Evolutionary conservation across 139 green algal genomes (phyloP).

Genomic region (Chlorella sp.): DNA sequence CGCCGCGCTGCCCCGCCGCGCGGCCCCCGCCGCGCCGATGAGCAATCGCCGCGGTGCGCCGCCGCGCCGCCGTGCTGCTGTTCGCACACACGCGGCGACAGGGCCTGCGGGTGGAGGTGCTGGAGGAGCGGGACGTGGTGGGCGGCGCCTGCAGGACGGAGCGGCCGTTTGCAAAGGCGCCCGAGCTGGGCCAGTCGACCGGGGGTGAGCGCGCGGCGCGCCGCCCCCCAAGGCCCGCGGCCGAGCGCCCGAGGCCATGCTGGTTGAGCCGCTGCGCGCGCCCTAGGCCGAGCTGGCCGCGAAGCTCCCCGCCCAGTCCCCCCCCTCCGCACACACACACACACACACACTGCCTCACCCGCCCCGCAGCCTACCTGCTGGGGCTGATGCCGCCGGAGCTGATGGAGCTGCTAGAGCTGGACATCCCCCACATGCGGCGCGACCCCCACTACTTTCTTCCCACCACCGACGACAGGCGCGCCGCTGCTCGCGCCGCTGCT

Average conservation of each 20-base stretch:
- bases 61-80: background rate
- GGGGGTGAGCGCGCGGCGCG: slow-evolving; percentile 36
- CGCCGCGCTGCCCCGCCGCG: background rate
- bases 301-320: background rate
- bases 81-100: too few species aligned
- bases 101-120: slow-evolving; percentile 41
- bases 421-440: slow-evolving; percentile 17
- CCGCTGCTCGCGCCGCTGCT: too few species aligned
- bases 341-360: too few species aligned
- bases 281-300: too few species aligned
- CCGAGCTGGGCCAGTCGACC: slow-evolving; percentile 53
- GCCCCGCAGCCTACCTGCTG: slow-evolving; percentile 58
- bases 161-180: slow-evolving; percentile 58
- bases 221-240: too few species aligned
- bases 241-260: too few species aligned
- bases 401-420: slow-evolving; percentile 24
- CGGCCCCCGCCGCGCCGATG: background rate
- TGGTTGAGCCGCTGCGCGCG: too few species aligned
- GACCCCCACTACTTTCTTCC: slow-evolving; percentile 73
- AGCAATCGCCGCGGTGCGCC: background rate
- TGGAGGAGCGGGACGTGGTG: slow-evolving; percentile 49
- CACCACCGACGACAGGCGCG: slow-evolving; percentile 32
- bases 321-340: too few species aligned
- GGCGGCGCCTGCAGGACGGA: slow-evolving; percentile 66
- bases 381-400: slow-evolving; percentile 69